Base-by-base conservation (phyloP, 176 grass and related monocot species). In the Olyra latifolia region DNA sequence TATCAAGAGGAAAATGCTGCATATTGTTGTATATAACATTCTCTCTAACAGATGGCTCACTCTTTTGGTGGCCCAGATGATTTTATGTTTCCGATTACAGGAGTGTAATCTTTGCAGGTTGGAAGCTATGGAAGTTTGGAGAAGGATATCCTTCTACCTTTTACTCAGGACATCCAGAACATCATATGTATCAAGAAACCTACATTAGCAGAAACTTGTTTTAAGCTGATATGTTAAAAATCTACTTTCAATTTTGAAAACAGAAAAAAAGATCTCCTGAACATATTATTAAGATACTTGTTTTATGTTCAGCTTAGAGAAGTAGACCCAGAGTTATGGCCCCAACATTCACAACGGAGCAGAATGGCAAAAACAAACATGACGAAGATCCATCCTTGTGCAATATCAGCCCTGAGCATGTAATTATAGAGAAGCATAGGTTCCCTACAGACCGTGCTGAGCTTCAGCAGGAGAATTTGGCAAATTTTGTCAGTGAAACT, bases 151-250 rank as follows among this genome's bases (percentile, higher is more conserved):
- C 66, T 90, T 82, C 32, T 0, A 1, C 62, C 53, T 27, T 89
- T 89, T 81, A 68, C 30, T 35, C 42, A 80, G 60, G 82, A 90
- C 50, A 66, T 86, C 62, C 50, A 69, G n/a, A 77, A 69, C 10
- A 74, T 69, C 20, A 74, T 90, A 65, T 6, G 58, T 17, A 60
- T 66, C 15, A 90, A 86, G 68, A 79, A 78, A 82, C 23, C 24
- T 35, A 42, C 74, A 50, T 78, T 74, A 69, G 73, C 50, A 28
- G 66, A 79, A 82, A 82, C 79, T 86, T 90, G 67, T 53, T 76
- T 90, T 77, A 57, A 90, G 67, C 30, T 90, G 84, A 83, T 90
- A 90, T 55, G 83, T 74, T 35, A 46, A 82, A 74, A 53, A 35
- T 19, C 25, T 74, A 67, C 41, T 49, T 16, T 75, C 8, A 62